Conservation (phyloP, 2,329 filamentous ascomycete species). For the Zarea fungicola region DNA sequence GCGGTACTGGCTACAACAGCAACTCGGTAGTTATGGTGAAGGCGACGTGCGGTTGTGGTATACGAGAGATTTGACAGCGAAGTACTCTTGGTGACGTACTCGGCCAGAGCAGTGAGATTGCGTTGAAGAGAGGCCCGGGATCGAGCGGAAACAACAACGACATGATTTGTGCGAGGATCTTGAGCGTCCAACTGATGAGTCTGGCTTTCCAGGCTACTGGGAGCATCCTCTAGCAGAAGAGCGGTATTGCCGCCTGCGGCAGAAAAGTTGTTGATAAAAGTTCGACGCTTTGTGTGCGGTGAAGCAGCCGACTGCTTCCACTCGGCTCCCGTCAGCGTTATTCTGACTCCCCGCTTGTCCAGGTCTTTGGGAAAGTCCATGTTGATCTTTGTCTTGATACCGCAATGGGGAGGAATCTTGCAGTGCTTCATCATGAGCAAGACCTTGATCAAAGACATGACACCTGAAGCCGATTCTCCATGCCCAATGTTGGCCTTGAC, state of each 20-base stretch:
- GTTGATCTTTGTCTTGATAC: slow-evolving; percentile 62
- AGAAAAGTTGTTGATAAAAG: slow-evolving; percentile 64
- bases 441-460: slow-evolving; percentile 59
- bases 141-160: slow-evolving; percentile 53
- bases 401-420: slow-evolving; percentile 59
- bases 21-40: slow-evolving; percentile 55
- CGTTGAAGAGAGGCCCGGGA: slow-evolving; percentile 49
- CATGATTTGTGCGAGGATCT: slow-evolving; percentile 38
- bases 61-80: too few relatives aligned
- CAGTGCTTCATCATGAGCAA: slow-evolving; percentile 60
- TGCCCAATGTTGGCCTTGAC: slow-evolving; percentile 63
- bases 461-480: slow-evolving; percentile 56
- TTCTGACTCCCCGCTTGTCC: slow-evolving; percentile 51
- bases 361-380: slow-evolving; percentile 54
- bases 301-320: slow-evolving; percentile 36
- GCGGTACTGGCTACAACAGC: slow-evolving; percentile 42
- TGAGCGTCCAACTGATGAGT: slow-evolving; percentile 45
- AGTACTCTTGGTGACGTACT: too few relatives aligned
- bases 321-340: slow-evolving; percentile 48
- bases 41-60: slow-evolving; percentile 60
- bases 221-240: slow-evolving; percentile 58
- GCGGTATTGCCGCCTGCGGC: slow-evolving; percentile 69
- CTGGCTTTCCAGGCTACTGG: slow-evolving; percentile 37
- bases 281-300: slow-evolving; percentile 40
- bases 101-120: slow-evolving; percentile 48